Evolutionary conservation across 2,329 filamentous ascomycete genomes (phyloP), one percentile per base, ranked within the genome.

Genomic region (Exophiala alcalophila): DNA sequence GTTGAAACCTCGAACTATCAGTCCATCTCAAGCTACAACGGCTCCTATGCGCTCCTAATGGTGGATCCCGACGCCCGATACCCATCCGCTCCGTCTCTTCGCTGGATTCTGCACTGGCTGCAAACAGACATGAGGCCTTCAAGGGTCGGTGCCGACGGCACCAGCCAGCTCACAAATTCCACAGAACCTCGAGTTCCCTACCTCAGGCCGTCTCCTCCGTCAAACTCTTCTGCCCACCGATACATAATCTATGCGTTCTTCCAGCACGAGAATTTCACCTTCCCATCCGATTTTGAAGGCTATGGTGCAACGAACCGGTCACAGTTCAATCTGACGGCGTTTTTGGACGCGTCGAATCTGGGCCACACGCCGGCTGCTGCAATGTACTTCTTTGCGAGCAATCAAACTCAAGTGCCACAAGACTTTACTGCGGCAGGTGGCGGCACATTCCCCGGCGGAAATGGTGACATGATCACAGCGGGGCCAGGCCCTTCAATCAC

Each of bases 161-260:
- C 48, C 8, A 54, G 41, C 24, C 38, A 27, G 25, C 40, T 54
- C 12, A 28, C 43, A 8, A 54, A 54, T 14, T 42, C 27, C 5
- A 50, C 49, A 4, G 32, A 29, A 9, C 35, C 52, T 12, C 37
- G 43, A 23, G 49, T 47, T 0, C 34, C 49, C 9, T 52, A 52
- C 31, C 40, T 27, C 9, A n/a, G 38, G 3, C 52, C 52, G 5
- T 24, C 35, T 14, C 52, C 52, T 24, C 52, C 52, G 4, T 45
- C 52, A 9, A 47, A 54, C 34, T 52, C 48, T n/a, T 47, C 49
- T n/a, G 49, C 52, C n/a, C 52, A 54, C 29, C 49, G 52, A 28
- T 54, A 54, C 26, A 50, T 52, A 27, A 30, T 52, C 21, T 54
- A 54, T 24, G 32, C 49, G 6, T 54, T 52, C 33, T 47, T 50